Conservation (phyloP, 139 green algal species). For the Tetradesmus obliquus region DNA sequence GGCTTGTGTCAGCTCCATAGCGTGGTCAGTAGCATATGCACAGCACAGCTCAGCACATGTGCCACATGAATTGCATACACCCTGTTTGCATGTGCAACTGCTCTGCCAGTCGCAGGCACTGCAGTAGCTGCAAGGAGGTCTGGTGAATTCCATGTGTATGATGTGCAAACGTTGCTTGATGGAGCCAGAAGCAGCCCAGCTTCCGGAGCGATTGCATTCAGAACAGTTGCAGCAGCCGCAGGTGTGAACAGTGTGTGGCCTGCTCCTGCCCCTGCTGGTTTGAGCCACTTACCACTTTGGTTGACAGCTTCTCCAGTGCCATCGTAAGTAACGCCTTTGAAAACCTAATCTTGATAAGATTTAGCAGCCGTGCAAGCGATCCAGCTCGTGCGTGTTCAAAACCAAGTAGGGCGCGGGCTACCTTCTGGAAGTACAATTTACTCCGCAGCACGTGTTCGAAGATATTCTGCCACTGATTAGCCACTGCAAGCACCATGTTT, state of each 20-base stretch:
- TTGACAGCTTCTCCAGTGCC: conserved; percentile 45
- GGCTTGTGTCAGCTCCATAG: too few relatives aligned
- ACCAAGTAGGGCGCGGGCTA: background rate
- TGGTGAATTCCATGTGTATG: background rate
- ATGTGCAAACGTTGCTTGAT: background rate
- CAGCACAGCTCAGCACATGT: background rate
- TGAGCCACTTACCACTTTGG: conserved; percentile 17
- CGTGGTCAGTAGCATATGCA: too few relatives aligned
- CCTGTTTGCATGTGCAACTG: background rate
- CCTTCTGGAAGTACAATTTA: background rate
- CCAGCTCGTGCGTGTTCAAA: background rate
- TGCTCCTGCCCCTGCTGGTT: background rate
- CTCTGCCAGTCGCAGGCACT: background rate
- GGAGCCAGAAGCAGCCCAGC: background rate
- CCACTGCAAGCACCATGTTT: background rate
- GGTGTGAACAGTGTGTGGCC: background rate
- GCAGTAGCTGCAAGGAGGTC: background rate
- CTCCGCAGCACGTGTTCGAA: background rate
- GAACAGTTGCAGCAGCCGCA: background rate
- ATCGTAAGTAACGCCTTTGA: background rate
- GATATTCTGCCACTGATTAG: background rate
- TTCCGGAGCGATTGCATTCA: background rate
- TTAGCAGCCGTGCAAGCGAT: background rate
- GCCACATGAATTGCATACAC: background rate
- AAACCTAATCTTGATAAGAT: background rate